A percentile compares a stretch with the other conserved stretches of the same genome.
Conservation (phyloP, 768 basidiomycete genomes). For the Postia placenta region DNA sequence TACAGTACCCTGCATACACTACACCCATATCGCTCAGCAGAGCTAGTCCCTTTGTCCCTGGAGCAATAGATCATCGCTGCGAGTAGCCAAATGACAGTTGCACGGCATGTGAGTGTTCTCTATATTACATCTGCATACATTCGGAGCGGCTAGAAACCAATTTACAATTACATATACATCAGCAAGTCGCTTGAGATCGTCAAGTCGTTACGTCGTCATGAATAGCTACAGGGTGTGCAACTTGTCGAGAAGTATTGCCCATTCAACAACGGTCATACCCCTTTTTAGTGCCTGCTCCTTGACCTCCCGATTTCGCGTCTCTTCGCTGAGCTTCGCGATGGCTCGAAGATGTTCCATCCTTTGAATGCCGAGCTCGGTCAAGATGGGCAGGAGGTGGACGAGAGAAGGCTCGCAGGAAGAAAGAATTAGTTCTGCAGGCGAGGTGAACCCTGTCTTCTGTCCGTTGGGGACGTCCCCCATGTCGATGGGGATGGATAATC, state of each 20-base stretch:
- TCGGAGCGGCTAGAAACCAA: too few relatives aligned
- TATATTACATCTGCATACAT: too few relatives aligned
- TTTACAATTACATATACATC: too few relatives aligned
- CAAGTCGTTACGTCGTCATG: background rate
- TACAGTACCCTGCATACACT: too few relatives aligned
- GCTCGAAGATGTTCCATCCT: constrained; percentile 59
- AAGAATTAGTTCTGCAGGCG: constrained; percentile 47
- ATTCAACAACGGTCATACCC: constrained; percentile 70
- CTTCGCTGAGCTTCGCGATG: constrained; percentile 52
- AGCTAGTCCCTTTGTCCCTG: too few relatives aligned
- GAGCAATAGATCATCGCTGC: too few relatives aligned
- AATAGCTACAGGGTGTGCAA: constrained; percentile 34
- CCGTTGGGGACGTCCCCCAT: constrained; percentile 10
- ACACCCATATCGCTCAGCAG: too few relatives aligned
- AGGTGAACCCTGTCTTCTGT: constrained; percentile 30
- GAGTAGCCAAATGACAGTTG: too few relatives aligned
- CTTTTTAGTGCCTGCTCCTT: constrained; percentile 62
- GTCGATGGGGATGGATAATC: constrained; percentile 6
- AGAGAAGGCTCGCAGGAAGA: constrained; percentile 61
- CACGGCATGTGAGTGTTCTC: too few relatives aligned
- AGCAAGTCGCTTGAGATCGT: too few relatives aligned
- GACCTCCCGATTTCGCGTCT: constrained; percentile 62
- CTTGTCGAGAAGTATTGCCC: constrained; percentile 72
- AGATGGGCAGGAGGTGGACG: constrained; percentile 51
- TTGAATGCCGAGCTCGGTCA: constrained; percentile 53